Evolutionary conservation across 108 stramenopile genomes (phyloP), one percentile per base, ranked within the genome.

Genomic region (Poteriospumella lacustris): DNA sequence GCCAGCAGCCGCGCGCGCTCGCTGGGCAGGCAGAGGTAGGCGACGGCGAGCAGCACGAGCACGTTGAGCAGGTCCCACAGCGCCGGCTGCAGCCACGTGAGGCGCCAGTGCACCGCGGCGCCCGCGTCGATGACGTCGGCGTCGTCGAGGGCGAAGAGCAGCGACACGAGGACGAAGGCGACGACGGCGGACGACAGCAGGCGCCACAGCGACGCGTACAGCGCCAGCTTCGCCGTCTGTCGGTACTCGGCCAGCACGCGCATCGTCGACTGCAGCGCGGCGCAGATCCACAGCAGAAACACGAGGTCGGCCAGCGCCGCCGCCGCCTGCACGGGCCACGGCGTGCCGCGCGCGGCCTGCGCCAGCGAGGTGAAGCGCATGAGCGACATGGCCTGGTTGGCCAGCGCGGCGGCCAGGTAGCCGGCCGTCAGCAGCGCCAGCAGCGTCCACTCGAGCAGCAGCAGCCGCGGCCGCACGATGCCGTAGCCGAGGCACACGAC

Each of bases 401-500:
- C 39, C 19, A 19, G 9, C 9, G 39, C 64, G 15, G 40, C 40
- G 12, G 39, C 31, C 12, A 67, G 19, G 19, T 67, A 67, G 36
- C 9, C 39, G 39, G 19, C 36, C 9, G 12, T 12, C 36, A 67
- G 19, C 39, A 41, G 12, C 9, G 31, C 19, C 12, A 67, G 9
- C 19, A 19, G 12, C 39, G 19, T 33, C 64, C 64, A 68, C 36
- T 68, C 64, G 15, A 40, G 19, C 19, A 19, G 19, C 34, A 68
- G 19, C 36, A 68, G 36, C 24, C 24, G 12, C 19, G 64, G 64
- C 36, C 64, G 19, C 15, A 68, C 64, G 15, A 68, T 68, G 15
- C 64, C 64, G 24, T 68, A 68, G 9, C 64, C 64, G 15, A 67
- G 31, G 64, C 64, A 40, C 19, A 67, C 31, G 19, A 67, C 31